Evolutionary conservation across 225 moss, liverwort and hornwort species (phyloP).

Genomic region (Rhytidiadelphus loreus): DNA sequence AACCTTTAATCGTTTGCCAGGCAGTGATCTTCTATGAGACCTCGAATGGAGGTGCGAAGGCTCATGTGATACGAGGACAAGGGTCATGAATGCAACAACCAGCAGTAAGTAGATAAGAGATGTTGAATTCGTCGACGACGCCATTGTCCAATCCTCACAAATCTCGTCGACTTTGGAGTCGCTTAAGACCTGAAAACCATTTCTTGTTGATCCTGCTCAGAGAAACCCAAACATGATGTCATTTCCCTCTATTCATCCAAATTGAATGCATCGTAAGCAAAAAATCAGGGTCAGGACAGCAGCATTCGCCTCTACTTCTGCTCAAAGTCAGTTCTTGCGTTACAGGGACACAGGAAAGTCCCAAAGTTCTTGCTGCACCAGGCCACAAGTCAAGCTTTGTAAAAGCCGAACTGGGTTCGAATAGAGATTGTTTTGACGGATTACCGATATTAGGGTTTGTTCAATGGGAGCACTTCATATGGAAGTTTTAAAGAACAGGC

Average conservation of each 20-base stretch:
- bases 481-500: not conserved
- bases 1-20: conserved; percentile 35
- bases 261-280: not conserved
- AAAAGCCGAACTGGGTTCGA: not conserved
- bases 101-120: conserved; percentile 47
- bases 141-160: conserved; percentile 13
- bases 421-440: not conserved
- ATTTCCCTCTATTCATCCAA: not conserved
- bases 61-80: conserved; percentile 50
- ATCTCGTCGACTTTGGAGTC: not conserved
- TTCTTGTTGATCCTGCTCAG: conserved; percentile 6
- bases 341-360: not conserved
- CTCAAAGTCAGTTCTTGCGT: not conserved
- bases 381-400: not conserved
- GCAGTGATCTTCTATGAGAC: conserved; percentile 40
- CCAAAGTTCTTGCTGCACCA: not conserved
- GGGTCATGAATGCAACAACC: conserved; percentile 38
- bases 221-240: not conserved
- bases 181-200: not conserved
- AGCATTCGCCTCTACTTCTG: not conserved
- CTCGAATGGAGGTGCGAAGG: conserved; percentile 24
- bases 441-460: not conserved
- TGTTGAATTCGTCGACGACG: conserved; percentile 16
- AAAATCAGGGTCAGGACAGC: not conserved
- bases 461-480: not conserved